Evolutionary conservation across 345 rosid species (phyloP), one percentile per base, ranked within the genome.

Genomic region (Salix udensis): DNA sequence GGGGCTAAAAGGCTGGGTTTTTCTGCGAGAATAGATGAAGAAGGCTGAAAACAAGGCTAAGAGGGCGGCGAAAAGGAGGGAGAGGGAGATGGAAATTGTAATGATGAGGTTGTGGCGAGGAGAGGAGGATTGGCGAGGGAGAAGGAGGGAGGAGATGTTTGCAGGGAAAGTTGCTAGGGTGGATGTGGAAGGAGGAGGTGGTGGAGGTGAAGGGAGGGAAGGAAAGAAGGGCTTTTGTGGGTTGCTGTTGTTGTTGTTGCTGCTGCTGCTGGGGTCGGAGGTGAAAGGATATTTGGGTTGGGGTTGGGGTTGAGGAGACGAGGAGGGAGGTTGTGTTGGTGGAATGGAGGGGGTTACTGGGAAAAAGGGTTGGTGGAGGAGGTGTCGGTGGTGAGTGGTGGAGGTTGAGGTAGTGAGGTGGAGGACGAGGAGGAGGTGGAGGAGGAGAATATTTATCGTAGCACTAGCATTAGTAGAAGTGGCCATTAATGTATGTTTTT

Each of bases 91-190:
- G 68, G 92, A 78, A 55, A 90, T 65, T 71, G 88, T 77, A 21
- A 87, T 69, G 48, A 86, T 46, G 70, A 73, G 74, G 70, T 73
- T 71, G 60, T 50, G 74, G 66, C 55, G 76, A 16, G 78, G 78
- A 36, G 66, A 8, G 39, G 68, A 77, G 31, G 85, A 77, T 13
- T 85, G 79, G 28, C 83, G 85, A 23, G 98, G 96, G 68, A 90
- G 67, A 79, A 89, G 89, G 67, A 94, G 87, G 60, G 94, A 89
- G 62, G 98, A 91, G 67, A 93, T 88, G 86, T 96, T 93, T 72
- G 99, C 97, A 60, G 99, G 99, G 69, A 96, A 92, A 39, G 99
- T 86, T 7, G 89, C 82, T 76, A 88, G 81, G 18, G 84, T 19
- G 66, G 90, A 67, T 0, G 87, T 30, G 6, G 85, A 42, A 42